These are phyloP conservation scores for Hortiboletus campestris DNA, from an alignment of 768 basidiomycete genomes.

Conservation along the genomic window DNA sequence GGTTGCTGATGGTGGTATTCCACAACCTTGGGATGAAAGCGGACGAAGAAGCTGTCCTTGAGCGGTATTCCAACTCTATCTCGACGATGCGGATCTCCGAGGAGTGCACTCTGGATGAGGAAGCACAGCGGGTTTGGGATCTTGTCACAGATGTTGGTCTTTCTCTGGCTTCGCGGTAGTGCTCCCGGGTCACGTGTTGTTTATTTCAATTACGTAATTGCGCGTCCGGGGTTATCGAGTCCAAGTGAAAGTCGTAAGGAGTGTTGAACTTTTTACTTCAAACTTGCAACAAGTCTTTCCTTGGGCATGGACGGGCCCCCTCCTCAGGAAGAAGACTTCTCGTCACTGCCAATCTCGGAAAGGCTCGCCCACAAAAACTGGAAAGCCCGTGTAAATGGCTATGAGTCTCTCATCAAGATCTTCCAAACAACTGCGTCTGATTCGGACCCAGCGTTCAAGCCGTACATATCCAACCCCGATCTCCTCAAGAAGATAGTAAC, in stretches of 20 bases:
- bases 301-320: slow-evolving; percentile 82
- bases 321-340: slow-evolving; percentile 93
- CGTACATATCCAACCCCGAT: slow-evolving; percentile 76
- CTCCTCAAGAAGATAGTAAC: slow-evolving; percentile 83
- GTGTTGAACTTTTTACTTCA: slow-evolving; percentile 10
- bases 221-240: slow-evolving; percentile 10
- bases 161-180: slow-evolving; percentile 42
- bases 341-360: slow-evolving; percentile 70
- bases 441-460: slow-evolving; percentile 89
- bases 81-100: slow-evolving; percentile 43
- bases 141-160: slow-evolving; percentile 59
- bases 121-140: slow-evolving; percentile 55
- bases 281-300: not conserved
- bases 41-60: slow-evolving; percentile 55
- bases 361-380: slow-evolving; percentile 94
- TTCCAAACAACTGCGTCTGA: slow-evolving; percentile 91
- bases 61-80: slow-evolving; percentile 47
- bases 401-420: slow-evolving; percentile 81
- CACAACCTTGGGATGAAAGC: slow-evolving; percentile 59
- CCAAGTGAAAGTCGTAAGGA: not conserved
- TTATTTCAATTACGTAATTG: slow-evolving; percentile 23
- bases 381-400: slow-evolving; percentile 96
- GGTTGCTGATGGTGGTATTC: slow-evolving; percentile 66
- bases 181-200: slow-evolving; percentile 19
- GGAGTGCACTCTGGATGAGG: slow-evolving; percentile 45